Percentiles rank a stretch among this genome's conserved stretches.
Evolutionary conservation across 495 filamentous ascomycete genomes (phyloP).

Genomic region (Aspergillus olivimuriae): DNA sequence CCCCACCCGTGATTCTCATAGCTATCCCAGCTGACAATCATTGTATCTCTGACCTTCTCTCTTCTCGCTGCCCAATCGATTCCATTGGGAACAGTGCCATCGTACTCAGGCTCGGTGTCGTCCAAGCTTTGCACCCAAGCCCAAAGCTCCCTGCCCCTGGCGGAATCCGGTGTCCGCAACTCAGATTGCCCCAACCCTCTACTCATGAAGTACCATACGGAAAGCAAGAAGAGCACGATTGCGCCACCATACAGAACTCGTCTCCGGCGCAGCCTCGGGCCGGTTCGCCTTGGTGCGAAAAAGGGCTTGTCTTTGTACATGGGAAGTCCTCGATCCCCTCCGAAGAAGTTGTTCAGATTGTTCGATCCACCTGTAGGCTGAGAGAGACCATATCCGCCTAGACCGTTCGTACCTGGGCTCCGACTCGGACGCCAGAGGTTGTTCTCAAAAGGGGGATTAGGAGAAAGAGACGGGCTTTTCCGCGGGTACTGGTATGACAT

Average conservation of each 20-base stretch:
- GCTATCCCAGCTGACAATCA: conserved; percentile 82
- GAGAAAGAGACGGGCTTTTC: conserved; percentile 68
- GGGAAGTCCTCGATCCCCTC: conserved; percentile 59
- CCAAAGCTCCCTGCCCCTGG: conserved; percentile 35
- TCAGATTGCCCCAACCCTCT: conserved; percentile 45
- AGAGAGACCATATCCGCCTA: conserved; percentile 36
- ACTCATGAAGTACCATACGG: conserved; percentile 48
- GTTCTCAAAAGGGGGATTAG: conserved; percentile 63
- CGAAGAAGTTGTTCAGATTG: conserved; percentile 48
- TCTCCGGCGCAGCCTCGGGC: conserved; percentile 26
- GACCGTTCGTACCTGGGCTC: conserved; percentile 24
- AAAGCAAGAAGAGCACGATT: conserved; percentile 33
- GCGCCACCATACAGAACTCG: conserved; percentile 19
- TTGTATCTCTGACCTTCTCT: conserved; percentile 83
- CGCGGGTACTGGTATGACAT: conserved; percentile 37
- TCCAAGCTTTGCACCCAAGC: conserved; percentile 35
- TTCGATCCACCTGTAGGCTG: conserved; percentile 28
- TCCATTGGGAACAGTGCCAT: conserved; percentile 14
- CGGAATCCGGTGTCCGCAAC: conserved; percentile 8
- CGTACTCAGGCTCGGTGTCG: conserved; percentile 15
- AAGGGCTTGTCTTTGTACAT: conserved; percentile 99
- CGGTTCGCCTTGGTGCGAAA: conserved; percentile 40
- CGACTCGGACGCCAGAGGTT: conserved; percentile 56
- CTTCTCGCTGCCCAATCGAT: conserved; percentile 66
- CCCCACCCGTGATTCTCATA: conserved; percentile 96